Conservation (phyloP, 306 rosid genomes). For the Carpinus viminea region DNA sequence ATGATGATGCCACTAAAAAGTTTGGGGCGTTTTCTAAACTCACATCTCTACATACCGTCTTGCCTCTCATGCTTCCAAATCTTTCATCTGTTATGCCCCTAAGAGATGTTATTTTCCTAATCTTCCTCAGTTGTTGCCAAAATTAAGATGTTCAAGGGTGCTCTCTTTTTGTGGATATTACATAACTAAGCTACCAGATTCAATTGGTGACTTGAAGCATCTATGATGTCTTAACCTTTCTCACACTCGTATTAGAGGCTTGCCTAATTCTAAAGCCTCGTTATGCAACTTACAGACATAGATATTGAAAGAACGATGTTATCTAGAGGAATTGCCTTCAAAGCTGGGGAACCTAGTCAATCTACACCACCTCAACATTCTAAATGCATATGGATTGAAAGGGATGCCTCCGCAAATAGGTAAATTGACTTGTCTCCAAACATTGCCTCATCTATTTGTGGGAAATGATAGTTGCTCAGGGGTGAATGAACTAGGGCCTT, state of each 20-base stretch:
- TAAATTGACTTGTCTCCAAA: background rate
- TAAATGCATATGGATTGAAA: background rate
- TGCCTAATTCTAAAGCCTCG: background rate
- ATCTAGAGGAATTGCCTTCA: background rate
- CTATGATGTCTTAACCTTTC: constrained; percentile 8
- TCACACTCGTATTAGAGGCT: rapidly evolving
- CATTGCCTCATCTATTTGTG: background rate
- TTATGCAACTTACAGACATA: constrained; percentile 11
- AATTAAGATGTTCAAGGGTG: background rate
- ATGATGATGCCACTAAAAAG: background rate
- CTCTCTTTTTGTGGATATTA: background rate
- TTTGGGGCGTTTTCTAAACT: background rate
- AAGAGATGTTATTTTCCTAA: background rate
- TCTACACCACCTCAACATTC: background rate
- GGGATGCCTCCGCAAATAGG: background rate
- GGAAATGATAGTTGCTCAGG: background rate
- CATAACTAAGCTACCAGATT: background rate
- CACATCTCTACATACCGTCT: constrained; percentile 62
- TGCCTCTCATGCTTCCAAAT: constrained; percentile 12
- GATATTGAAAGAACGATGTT: background rate
- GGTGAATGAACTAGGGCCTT: background rate
- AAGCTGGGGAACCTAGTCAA: background rate
- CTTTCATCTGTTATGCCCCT: no score
- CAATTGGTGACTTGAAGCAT: background rate
- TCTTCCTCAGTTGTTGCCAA: background rate